A percentile compares a stretch with the other conserved stretches of the same genome.
These are phyloP conservation scores for Microthyrium microscopicum DNA, from an alignment of 2,329 filamentous ascomycete genomes.

Conservation along the genomic window DNA sequence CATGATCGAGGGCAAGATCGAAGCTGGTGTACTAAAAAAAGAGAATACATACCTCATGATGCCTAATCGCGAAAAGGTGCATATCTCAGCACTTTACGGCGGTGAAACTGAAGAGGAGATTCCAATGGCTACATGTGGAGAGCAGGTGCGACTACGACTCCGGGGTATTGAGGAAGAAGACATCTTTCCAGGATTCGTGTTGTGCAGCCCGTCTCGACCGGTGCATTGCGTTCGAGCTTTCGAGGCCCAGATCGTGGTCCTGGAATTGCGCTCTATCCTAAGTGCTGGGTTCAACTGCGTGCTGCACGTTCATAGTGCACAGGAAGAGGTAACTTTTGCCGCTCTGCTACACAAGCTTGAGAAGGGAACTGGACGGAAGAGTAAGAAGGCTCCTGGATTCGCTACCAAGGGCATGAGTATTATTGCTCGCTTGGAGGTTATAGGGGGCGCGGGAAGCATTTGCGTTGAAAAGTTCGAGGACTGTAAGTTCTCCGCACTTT, in stretches of 20 bases:
- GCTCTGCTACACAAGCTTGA: slow-evolving; percentile 84
- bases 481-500: slow-evolving; percentile 38
- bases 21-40: slow-evolving; percentile 89
- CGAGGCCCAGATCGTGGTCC: slow-evolving; percentile 59
- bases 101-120: slow-evolving; percentile 95
- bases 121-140: slow-evolving; percentile 65
- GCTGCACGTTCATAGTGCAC: slow-evolving; percentile 88
- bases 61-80: slow-evolving; percentile 74
- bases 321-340: slow-evolving; percentile 90
- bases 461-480: slow-evolving; percentile 93
- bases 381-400: slow-evolving; percentile 83
- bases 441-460: slow-evolving; percentile 66
- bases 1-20: slow-evolving; percentile 93
- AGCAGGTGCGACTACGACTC: slow-evolving; percentile 83
- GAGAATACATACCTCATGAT: slow-evolving; percentile 77
- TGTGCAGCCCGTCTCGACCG: slow-evolving; percentile 84
- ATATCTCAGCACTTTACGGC: slow-evolving; percentile 72
- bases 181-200: slow-evolving; percentile 83
- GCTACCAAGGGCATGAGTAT: slow-evolving; percentile 70
- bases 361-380: slow-evolving; percentile 85
- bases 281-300: slow-evolving; percentile 96
- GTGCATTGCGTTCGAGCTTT: slow-evolving; percentile 83
- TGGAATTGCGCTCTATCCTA: slow-evolving; percentile 88
- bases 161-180: slow-evolving; percentile 97
- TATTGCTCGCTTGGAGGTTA: slow-evolving; percentile 81